Conservation (phyloP, 1,284 basidiomycete genomes). For the Coniophora puteana region DNA sequence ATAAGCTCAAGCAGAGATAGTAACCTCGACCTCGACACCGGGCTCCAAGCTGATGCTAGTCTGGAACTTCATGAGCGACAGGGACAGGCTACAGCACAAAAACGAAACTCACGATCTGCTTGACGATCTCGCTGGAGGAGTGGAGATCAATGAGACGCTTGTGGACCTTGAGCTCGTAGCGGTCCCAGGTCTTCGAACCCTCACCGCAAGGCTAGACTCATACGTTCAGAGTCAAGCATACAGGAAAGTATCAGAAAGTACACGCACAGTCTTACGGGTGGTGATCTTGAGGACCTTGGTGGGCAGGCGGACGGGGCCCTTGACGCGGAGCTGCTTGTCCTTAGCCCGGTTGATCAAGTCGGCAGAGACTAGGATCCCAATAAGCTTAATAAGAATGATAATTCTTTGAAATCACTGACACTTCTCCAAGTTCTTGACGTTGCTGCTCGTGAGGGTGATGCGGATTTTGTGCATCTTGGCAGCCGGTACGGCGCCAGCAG, state of each 20-base stretch:
- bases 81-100: background rate
- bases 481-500: slow-evolving; percentile 81
- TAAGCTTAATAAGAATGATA: background rate
- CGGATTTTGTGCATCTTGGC: slow-evolving; percentile 99
- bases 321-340: slow-evolving; percentile 99
- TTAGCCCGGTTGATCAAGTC: slow-evolving; percentile 99
- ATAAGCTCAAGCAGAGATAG: slow-evolving; percentile 47
- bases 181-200: slow-evolving; percentile 99
- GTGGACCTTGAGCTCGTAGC: slow-evolving; percentile 99
- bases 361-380: slow-evolving; percentile 66
- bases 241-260: background rate
- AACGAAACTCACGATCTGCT: slow-evolving; percentile 85
- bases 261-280: slow-evolving; percentile 92
- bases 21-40: slow-evolving; percentile 99
- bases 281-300: slow-evolving; percentile 99
- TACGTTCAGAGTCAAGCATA: slow-evolving; percentile 9
- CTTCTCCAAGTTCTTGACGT: slow-evolving; percentile 99
- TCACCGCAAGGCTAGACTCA: slow-evolving; percentile 96
- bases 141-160: slow-evolving; percentile 99
- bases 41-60: slow-evolving; percentile 98
- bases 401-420: slow-evolving; percentile 47
- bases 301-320: slow-evolving; percentile 98
- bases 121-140: slow-evolving; percentile 98
- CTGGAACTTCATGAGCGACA: slow-evolving; percentile 39
- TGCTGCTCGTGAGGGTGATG: slow-evolving; percentile 97